Evolutionary conservation across 2,329 filamentous ascomycete species (phyloP).

Genomic region (Microdochium paspali): DNA sequence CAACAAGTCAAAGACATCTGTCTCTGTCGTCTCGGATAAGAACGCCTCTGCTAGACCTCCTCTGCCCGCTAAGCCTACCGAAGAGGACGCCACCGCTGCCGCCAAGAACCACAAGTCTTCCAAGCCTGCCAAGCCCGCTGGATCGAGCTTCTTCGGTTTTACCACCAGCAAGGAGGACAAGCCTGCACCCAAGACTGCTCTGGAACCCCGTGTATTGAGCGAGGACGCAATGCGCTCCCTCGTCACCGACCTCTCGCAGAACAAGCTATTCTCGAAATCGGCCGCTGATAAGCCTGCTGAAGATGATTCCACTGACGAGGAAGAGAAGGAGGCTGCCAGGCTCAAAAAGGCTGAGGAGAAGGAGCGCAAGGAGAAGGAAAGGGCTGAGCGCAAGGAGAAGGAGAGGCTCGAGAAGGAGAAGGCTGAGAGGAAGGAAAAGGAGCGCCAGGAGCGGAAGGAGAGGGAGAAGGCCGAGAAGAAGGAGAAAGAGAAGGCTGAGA

Average conservation of each 20-base stretch:
- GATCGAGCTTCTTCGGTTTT: background rate
- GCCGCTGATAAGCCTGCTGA: background rate
- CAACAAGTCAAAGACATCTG: background rate
- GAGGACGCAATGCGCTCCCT: background rate
- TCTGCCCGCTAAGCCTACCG: background rate
- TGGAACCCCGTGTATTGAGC: background rate
- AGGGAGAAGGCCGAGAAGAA: background rate
- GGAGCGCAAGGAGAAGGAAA: slow-evolving; percentile 46
- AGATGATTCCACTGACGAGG: slow-evolving; percentile 21
- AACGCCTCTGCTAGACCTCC: background rate
- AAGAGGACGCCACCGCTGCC: background rate
- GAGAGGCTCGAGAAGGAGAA: background rate
- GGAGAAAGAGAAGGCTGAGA: background rate
- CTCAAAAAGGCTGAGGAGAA: slow-evolving; percentile 56
- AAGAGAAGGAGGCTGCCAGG: slow-evolving; percentile 34
- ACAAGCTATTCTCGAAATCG: background rate
- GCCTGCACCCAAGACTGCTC: background rate
- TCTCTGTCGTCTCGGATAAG: background rate
- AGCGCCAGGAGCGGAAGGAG: background rate
- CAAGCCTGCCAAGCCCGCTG: background rate
- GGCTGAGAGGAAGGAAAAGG: background rate
- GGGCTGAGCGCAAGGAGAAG: background rate
- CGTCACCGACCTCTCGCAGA: background rate
- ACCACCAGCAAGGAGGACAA: background rate
- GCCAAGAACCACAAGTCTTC: background rate